Base-by-base conservation (phyloP, 164 flowering plant genomes). In the Houttuynia cordata region DNA sequence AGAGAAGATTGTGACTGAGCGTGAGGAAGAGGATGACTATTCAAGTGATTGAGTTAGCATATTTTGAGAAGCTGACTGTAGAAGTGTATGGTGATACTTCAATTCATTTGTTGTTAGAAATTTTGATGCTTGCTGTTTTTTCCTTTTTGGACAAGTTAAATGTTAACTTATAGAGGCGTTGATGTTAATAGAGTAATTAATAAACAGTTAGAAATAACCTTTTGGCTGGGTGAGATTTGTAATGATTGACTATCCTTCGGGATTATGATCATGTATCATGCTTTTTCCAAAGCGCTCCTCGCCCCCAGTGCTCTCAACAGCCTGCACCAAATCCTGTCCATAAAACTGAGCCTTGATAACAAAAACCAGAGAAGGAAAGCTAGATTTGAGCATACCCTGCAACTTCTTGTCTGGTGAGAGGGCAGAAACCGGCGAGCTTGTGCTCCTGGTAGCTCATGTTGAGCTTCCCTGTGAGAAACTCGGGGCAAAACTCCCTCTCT, bases 341-440 rank as follows among this genome's bases (percentile, higher is more conserved):
- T 30, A 6, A 2, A 45, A 4, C 0, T 45, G 1, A 45, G 14
- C 2, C 49, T 12, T 45, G 13, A 45, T 7, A 12, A 45, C 14
- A 45, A 45, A 14, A 10, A 12, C 49, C 12, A 17, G 14, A 2
- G 49, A 45, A 45, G 17, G 15, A 8, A n/a, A n/a, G 24, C 62
- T 45, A 17, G 17, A 2, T 17, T 45, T 45, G 17, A 12, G 49
- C 17, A 8, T 45, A 89, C 98, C 96, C 74, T n/a, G 83, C 70
- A 58, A 93, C 93, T 54, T 93, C 99, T 55, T 82, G 24, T 24
- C 95, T 87, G 70, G 85, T 93, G 60, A 90, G 77, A 54, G 99
- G 99, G 78, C 99, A 93, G 30, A 93, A 91, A 22, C 99, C 99
- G 0, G 96, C 91, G 58, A 93, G 89, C 70, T 93, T 93, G 21